These are phyloP conservation scores for Phialophora tarda DNA, from an alignment of 2,329 filamentous ascomycete species.

Conservation along the genomic window DNA sequence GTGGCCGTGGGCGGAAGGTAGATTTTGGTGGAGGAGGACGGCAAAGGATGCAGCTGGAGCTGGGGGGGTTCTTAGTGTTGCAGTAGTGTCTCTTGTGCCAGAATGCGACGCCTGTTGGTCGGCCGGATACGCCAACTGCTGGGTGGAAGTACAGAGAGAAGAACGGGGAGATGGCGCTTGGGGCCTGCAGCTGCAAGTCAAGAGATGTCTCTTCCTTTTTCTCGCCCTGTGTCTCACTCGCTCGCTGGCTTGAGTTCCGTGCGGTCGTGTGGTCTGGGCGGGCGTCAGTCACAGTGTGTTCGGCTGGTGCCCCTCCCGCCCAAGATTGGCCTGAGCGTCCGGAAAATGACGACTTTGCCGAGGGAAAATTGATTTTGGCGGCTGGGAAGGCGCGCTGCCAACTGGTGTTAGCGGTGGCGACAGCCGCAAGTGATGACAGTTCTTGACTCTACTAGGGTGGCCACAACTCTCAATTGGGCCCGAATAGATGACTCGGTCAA, in stretches of 20 bases:
- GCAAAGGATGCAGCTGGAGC: conserved; percentile 33
- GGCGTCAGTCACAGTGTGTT: not conserved
- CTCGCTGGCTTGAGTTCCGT: not conserved
- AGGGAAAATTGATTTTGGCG: conserved; percentile 5
- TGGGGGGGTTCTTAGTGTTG: conserved; percentile 21
- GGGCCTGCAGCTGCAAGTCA: conserved; percentile 29
- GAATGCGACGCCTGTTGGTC: conserved; percentile 28
- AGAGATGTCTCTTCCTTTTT: conserved; percentile 14
- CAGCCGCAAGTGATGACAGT: conserved; percentile 10
- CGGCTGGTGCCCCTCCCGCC: conserved; percentile 6
- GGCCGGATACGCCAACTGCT: conserved; percentile 21
- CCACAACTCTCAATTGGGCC: conserved; percentile 1
- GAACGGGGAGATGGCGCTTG: conserved; percentile 26
- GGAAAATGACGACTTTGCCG: conserved; percentile 18
- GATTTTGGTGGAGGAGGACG: conserved; percentile 33
- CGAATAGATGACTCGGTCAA: conserved; percentile 15
- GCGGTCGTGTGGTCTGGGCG: not conserved
- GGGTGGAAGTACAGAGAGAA: conserved; percentile 18
- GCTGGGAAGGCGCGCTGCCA: conserved; percentile 10
- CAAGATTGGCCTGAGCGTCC: conserved; percentile 12
- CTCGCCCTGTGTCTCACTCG: conserved; percentile 9
- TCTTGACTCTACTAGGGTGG: not conserved
- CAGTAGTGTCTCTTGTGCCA: conserved; percentile 19
- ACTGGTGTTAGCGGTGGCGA: conserved; percentile 19
- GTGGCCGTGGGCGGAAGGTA: conserved; percentile 27